A percentile compares a stretch with the other conserved stretches of the same genome.
phyloP scores from a whole-genome alignment of 768 basidiomycete genomes.

The Kwoniella botswanensis region DNA sequence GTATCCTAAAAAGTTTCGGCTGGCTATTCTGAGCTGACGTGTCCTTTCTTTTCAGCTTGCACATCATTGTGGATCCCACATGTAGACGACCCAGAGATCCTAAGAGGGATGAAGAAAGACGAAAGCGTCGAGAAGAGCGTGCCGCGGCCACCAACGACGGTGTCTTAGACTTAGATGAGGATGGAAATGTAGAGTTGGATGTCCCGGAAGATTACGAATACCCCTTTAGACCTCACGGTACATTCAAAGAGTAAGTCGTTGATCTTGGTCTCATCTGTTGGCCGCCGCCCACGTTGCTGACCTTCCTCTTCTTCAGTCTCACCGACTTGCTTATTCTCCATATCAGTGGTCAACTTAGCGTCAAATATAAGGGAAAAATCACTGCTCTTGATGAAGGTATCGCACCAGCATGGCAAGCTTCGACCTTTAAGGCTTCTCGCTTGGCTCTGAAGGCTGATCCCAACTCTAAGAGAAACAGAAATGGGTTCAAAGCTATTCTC shows the following conservation, averaged over 20 bases:
- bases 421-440: slow-evolving; percentile 17
- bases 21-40: slow-evolving; percentile 1
- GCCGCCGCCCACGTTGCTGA: background rate
- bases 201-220: slow-evolving; percentile 31
- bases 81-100: slow-evolving; percentile 42
- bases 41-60: slow-evolving; percentile 56
- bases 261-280: background rate
- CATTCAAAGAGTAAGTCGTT: slow-evolving; percentile 68
- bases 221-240: slow-evolving; percentile 63
- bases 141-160: slow-evolving; percentile 11
- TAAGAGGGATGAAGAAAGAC: slow-evolving; percentile 12
- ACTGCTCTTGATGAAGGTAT: slow-evolving; percentile 33
- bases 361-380: slow-evolving; percentile 4
- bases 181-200: slow-evolving; percentile 33
- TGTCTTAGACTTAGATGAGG: slow-evolving; percentile 28
- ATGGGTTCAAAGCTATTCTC: slow-evolving; percentile 17
- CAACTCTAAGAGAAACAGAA: slow-evolving; percentile 16
- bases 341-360: slow-evolving; percentile 63
- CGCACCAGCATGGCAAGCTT: slow-evolving; percentile 21
- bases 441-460: slow-evolving; percentile 11
- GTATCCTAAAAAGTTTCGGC: too few species aligned
- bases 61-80: slow-evolving; percentile 64
- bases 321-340: slow-evolving; percentile 71
- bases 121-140: slow-evolving; percentile 14
- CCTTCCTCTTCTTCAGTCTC: slow-evolving; percentile 51